Conservation (phyloP, 345 rosid genomes). For the Populus nigra region DNA sequence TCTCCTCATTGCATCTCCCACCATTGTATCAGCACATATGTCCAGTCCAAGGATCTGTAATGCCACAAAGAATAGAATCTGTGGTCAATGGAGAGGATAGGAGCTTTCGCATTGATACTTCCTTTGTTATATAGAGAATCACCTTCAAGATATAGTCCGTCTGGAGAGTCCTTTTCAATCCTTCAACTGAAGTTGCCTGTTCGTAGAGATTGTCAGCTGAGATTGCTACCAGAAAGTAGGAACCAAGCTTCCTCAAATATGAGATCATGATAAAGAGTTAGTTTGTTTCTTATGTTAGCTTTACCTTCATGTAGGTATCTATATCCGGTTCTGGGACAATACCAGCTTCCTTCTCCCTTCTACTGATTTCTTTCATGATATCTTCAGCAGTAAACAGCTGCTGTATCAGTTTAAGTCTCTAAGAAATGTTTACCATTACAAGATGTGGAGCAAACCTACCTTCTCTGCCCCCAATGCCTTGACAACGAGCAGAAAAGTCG, state of each 20-base stretch:
- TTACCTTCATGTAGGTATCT: conserved; percentile 58
- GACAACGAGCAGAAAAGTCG: conserved; percentile 42
- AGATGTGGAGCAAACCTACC: conserved; percentile 12
- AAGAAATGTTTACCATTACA: not conserved
- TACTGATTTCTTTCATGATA: conserved; percentile 37
- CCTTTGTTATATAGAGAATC: not conserved
- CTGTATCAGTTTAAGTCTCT: not conserved
- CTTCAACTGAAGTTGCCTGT: conserved; percentile 51
- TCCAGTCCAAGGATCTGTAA: conserved; percentile 66
- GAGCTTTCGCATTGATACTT: not conserved
- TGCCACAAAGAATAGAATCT: not conserved
- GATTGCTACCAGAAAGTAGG: not conserved
- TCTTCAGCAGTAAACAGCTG: conserved; percentile 10
- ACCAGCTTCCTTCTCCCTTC: conserved; percentile 48
- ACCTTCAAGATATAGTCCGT: conserved; percentile 62
- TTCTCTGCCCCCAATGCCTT: conserved; percentile 37
- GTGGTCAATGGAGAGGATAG: not conserved
- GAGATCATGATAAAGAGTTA: no score
- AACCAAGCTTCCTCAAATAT: no score
- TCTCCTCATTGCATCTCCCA: conserved; percentile 66
- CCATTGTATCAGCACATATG: conserved; percentile 60
- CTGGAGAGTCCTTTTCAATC: conserved; percentile 41
- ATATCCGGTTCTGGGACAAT: conserved; percentile 45
- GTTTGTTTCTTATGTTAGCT: not conserved
- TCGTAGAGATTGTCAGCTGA: not conserved